These are phyloP conservation scores for Chloromonas sp. DNA, from an alignment of 163 green algal species.

Conservation along the genomic window DNA sequence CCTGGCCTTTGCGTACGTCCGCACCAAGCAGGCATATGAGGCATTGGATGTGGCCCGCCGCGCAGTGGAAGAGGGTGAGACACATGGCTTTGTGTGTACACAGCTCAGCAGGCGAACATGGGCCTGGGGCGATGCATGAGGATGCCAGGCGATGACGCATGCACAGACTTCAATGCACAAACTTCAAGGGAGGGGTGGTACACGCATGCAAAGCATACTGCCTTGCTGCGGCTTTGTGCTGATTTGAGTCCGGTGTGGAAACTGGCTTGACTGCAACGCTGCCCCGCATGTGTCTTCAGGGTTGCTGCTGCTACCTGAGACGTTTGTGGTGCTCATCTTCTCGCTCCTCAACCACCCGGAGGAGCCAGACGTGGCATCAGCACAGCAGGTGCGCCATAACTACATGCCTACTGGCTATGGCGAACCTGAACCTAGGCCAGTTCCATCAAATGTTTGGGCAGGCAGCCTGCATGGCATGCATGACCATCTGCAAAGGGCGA, in stretches of 20 bases:
- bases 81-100: neutral
- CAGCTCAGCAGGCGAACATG: too few species aligned
- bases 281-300: slow-evolving; percentile 24
- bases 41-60: slow-evolving; percentile 39
- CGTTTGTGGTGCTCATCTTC: slow-evolving; percentile 62
- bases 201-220: too few species aligned
- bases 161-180: too few species aligned
- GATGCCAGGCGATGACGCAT: too few species aligned
- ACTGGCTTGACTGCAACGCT: too few species aligned
- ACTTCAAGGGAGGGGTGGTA: too few species aligned
- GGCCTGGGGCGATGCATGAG: too few species aligned
- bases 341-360: slow-evolving; percentile 30
- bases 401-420: neutral
- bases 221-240: too few species aligned
- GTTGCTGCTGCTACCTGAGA: slow-evolving; percentile 58
- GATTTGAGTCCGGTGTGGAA: too few species aligned
- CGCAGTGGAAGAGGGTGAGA: slow-evolving; percentile 28
- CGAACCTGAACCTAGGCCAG: neutral
- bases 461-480: too few species aligned
- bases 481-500: too few species aligned
- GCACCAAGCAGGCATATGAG: slow-evolving; percentile 29
- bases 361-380: slow-evolving; percentile 10
- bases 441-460: neutral
- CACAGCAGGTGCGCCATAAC: slow-evolving; percentile 1
- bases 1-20: slow-evolving; percentile 51